Evolutionary conservation across 2,329 filamentous ascomycete genomes (phyloP), one percentile per base, ranked within the genome.

Genomic region (Talaromyces amestolkiae): DNA sequence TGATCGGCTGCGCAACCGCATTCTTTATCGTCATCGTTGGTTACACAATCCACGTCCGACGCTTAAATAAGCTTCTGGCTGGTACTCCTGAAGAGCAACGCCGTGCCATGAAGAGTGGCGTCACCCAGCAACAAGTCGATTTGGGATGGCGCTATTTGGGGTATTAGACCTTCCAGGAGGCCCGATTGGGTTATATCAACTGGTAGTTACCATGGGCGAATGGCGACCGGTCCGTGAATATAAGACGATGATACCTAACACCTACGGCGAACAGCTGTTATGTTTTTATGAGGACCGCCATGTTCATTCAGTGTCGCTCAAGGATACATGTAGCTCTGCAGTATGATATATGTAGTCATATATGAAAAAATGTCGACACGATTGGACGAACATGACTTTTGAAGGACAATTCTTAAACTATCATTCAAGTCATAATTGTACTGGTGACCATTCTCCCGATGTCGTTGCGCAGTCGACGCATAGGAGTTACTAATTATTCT

Each of bases 121-220:
- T 63, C 3, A 54, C 49, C 27, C 60, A 62, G 24, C 61, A 63
- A 41, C 49, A 63, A 56, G 22, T 54, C 5, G 61, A 63, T 22
- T 13, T 63, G 10, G 61, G 61, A 56, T 63, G 47, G 61, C 49
- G 47, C 22, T 63, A 63, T n/a, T 15, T 63, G 3, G 61, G 61
- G 33, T 49, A 49, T 27, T 49, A 27, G 3, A 10, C 6, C 1
- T 3, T 11, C 9, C 45, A 11, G 4, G 24, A 24, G 13, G 19
- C 11, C 11, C 4, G 22, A 3, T 10, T 9, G 3, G 4, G 13
- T 15, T 7, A 10, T 47, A 19, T 47, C n/a, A 37, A 37, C 8
- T 37, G 9, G 27, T 11, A 37, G 19, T 22, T 22, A 22, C 22
- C 9, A 22, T 22, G 43, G 19, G 19, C 9, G n/a, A 45, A 3